Base-by-base conservation (phyloP, 2,329 filamentous ascomycete species). In the Hypoxylon sp. region DNA sequence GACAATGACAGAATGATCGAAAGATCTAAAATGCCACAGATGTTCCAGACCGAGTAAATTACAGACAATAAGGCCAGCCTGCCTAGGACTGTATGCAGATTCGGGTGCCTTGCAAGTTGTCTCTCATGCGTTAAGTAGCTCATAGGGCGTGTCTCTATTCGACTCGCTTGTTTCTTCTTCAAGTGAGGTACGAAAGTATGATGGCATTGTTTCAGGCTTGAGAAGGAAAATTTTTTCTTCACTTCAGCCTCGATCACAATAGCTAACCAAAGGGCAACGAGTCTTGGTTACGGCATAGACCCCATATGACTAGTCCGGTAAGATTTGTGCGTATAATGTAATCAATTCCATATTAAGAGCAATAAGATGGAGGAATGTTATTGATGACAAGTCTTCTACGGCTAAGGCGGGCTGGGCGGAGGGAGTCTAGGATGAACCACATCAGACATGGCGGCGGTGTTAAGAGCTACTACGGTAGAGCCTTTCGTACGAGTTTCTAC, bases 201-300 rank as follows among this genome's bases (percentile, higher is more conserved):
- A 73, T 71, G 59, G 50, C 58, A 71, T 74, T 74, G 74, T 75
- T 75, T 74, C 73, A 75, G 67, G 64, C 69, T 54, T 58, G 47
- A 48, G 51, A 62, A 60, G 37, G 57, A 71, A 63, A 71, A 53
- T 29, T 63, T 70, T 68, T 59, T 71, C 70, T 67, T 60, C 48
- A 33, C 55, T 54, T 69, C 68, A 69, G 67, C 67, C 69, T 73
- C 63, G 67, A 68, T 71, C 63, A 58, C 17, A 59, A 59, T 64
- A 69, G 52, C 50, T 58, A 61, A 54, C 59, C 39, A 46, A 53
- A 66, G 47, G 39, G 22, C 37, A 51, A 29, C 19, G 63, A 51
- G 54, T 47, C 62, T 59, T 64, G 61, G 37, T 47, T 59, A 66
- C 59, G 57, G 53, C 69, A 66, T 71, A 51, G 54, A 22, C 39